Conservation (phyloP, 441 rosid species). For the Euphorbia schlechtendalii region DNA sequence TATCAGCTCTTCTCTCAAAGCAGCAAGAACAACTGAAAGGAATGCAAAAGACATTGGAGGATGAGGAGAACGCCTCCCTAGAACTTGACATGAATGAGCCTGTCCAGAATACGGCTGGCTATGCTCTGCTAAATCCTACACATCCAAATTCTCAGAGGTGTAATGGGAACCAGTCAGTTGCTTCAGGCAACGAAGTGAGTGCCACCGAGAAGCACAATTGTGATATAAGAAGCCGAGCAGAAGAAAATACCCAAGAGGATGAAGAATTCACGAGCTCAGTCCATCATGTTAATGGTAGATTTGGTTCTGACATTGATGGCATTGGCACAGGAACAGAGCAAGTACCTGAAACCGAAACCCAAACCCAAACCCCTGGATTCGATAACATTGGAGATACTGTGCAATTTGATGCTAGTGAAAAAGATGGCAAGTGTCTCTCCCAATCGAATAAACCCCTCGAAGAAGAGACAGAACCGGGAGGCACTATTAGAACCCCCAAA, state of each 20-base stretch:
- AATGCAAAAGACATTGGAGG: slow-evolving; percentile 90
- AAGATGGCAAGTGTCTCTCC: too few relatives aligned
- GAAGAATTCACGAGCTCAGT: slow-evolving; percentile 56
- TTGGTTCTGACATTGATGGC: slow-evolving; percentile 81
- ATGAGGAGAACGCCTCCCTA: slow-evolving; percentile 71
- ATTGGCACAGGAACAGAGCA: slow-evolving; percentile 67
- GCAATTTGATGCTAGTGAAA: slow-evolving; percentile 60
- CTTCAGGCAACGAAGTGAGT: slow-evolving; percentile 68
- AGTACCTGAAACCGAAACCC: slow-evolving; percentile 79
- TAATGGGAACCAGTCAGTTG: too few relatives aligned
- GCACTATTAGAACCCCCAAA: slow-evolving; percentile 62
- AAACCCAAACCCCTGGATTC: too few relatives aligned
- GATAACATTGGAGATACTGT: too few relatives aligned
- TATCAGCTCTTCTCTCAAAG: slow-evolving; percentile 59
- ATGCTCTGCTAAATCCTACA: slow-evolving; percentile 20
- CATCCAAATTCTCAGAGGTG: too few relatives aligned
- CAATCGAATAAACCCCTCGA: too few relatives aligned
- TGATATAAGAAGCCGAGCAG: slow-evolving; percentile 56
- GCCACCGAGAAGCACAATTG: slow-evolving; percentile 88
- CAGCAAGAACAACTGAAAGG: slow-evolving; percentile 96
- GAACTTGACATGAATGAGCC: slow-evolving; percentile 57
- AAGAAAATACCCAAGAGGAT: slow-evolving; percentile 69
- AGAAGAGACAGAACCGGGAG: slow-evolving; percentile 63
- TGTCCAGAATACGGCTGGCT: slow-evolving; percentile 18
- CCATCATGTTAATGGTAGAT: slow-evolving; percentile 46